Conservation (phyloP, 352 stramenopile genomes). For the Phytophthora fragariaefolia region DNA sequence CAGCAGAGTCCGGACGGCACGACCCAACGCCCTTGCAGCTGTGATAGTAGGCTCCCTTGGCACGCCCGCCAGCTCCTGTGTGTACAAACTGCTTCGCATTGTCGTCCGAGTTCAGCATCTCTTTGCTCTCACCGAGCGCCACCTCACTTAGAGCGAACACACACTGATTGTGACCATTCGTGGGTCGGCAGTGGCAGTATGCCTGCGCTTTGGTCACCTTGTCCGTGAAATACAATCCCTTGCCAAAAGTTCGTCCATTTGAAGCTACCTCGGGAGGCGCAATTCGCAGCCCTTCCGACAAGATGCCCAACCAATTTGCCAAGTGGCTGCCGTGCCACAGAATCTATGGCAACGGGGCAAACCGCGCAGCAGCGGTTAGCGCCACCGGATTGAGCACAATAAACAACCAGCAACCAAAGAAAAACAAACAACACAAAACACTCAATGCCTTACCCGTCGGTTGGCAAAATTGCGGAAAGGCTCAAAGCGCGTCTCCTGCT, state of each 20-base stretch:
- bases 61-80: slow-evolving; percentile 43
- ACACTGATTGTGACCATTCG: slow-evolving; percentile 51
- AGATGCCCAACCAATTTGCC: slow-evolving; percentile 86
- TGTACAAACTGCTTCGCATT: slow-evolving; percentile 60
- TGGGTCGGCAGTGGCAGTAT: slow-evolving; percentile 65
- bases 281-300: slow-evolving; percentile 82
- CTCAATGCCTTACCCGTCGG: slow-evolving; percentile 48
- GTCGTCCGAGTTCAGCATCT: slow-evolving; percentile 59
- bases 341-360: slow-evolving; percentile 53
- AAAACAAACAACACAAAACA: slow-evolving; percentile 26
- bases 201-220: slow-evolving; percentile 79
- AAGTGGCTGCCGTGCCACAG: slow-evolving; percentile 90
- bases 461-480: slow-evolving; percentile 57
- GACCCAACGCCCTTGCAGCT: slow-evolving; percentile 77
- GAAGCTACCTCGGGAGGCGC: slow-evolving; percentile 75
- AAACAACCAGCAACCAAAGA: slow-evolving; percentile 11
- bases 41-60: slow-evolving; percentile 48
- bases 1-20: slow-evolving; percentile 55
- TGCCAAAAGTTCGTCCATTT: slow-evolving; percentile 83
- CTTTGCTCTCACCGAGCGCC: slow-evolving; percentile 72
- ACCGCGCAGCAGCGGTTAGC: slow-evolving; percentile 35
- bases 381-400: slow-evolving; percentile 2
- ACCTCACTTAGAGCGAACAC: slow-evolving; percentile 74
- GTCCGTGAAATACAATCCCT: slow-evolving; percentile 90
- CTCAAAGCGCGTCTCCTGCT: slow-evolving; percentile 59